Evolutionary conservation across 805 yeast species (phyloP), one percentile per base, ranked within the genome.

Genomic region (Saccharomycopsis selenospora): DNA sequence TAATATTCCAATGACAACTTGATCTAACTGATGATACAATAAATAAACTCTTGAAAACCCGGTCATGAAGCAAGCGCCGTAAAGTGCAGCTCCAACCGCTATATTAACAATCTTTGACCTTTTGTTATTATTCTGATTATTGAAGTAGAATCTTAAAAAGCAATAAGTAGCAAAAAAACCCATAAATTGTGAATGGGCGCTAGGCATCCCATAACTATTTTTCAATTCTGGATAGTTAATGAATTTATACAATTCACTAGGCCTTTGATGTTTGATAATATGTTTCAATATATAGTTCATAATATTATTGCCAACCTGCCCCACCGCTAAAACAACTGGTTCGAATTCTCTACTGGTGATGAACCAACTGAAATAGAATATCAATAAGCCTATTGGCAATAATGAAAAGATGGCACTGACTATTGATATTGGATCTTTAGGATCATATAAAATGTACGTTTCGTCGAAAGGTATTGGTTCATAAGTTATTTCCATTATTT

Each of bases 121-220:
- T 2, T 18, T 20, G 3, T 59, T 50, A 43, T 76, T 55, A 41
- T 64, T 60, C 53, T 66, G 63, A 77, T 78, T 66, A 59, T 72
- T 66, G 54, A 62, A 55, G 63, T 64, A 48, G 49, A 73, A 33
- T 45, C 69, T 66, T 50, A 84, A 69, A 2, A 71, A 56, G 52
- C 73, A 67, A 60, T 80, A 85, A 5, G 74, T 68, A n/a, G 78
- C 73, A 54, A 84, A 80, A 61, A 80, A 93, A 2, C 95, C 95
- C 89, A 91, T 85, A 64, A 90, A 93, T 66, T 91, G 99, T 0
- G 96, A 80, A 65, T 91, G 99, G 1, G 99, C 96, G 46, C 90
- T 80, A 0, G 99, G 99, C 97, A 91, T 91, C 0, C 99, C 99
- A 62, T 82, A 89, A 0, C 84, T 80, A 54, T 84, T 72, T 50